These are phyloP conservation scores for Lasiodiplodia hormozganensis DNA, from an alignment of 2,329 filamentous ascomycete species.

Conservation along the genomic window DNA sequence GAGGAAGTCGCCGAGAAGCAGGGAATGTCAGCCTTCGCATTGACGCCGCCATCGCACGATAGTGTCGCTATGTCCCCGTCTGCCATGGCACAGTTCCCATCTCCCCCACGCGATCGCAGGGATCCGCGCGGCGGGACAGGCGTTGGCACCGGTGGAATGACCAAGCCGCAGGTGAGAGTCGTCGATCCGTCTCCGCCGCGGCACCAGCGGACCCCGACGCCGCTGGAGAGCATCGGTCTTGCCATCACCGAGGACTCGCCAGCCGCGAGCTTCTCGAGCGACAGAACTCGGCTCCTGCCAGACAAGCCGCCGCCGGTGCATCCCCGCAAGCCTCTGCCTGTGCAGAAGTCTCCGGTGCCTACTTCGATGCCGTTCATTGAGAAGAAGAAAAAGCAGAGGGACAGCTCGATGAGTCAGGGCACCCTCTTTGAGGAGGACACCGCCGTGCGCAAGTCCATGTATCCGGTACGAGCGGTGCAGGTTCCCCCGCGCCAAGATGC, in stretches of 20 bases:
- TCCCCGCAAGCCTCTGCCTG: constrained; percentile 29
- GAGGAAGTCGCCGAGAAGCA: constrained; percentile 30
- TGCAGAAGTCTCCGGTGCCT: constrained; percentile 8
- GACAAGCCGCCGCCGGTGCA: constrained; percentile 33
- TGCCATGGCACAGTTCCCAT: constrained; percentile 16
- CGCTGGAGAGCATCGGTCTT: constrained; percentile 45
- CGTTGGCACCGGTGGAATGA: constrained; percentile 21
- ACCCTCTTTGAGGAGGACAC: constrained; percentile 47
- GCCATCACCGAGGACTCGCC: constrained; percentile 44
- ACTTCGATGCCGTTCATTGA: constrained; percentile 11
- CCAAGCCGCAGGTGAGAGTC: constrained; percentile 3
- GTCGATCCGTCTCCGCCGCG: constrained; percentile 11
- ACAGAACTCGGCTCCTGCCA: constrained; percentile 34
- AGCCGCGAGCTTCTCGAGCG: constrained; percentile 28
- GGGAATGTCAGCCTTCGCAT: background rate
- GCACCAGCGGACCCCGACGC: constrained; percentile 22
- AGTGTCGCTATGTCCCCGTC: constrained; percentile 9
- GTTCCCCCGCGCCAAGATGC: constrained; percentile 11
- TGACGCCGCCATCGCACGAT: constrained; percentile 25
- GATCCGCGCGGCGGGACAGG: constrained; percentile 29
- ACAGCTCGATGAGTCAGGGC: constrained; percentile 43
- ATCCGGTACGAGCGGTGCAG: constrained; percentile 11
- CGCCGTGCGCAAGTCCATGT: constrained; percentile 15
- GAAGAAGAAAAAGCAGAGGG: constrained; percentile 31
- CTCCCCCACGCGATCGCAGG: constrained; percentile 18